Evolutionary conservation across 176 grass and related monocot species (phyloP).

Genomic region (Eleusine indica): DNA sequence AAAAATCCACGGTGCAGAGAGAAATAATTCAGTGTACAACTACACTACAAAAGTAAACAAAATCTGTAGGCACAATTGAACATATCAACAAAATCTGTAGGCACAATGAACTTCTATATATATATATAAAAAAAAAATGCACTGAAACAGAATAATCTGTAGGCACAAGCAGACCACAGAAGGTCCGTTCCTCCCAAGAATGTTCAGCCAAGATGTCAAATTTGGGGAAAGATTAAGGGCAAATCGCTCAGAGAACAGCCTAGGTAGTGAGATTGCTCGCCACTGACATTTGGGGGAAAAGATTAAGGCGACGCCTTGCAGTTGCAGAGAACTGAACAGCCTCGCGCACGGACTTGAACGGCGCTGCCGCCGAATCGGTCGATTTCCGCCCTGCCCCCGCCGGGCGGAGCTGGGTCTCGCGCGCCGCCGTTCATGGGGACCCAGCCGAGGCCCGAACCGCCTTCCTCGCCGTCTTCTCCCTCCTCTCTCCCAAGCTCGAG

Average conservation of each 20-base stretch:
- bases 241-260: neutral
- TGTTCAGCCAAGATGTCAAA: neutral
- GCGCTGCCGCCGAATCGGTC: constrained; percentile 50
- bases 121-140: too few species aligned
- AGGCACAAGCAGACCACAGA: neutral
- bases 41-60: neutral
- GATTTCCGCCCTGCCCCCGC: constrained; percentile 53
- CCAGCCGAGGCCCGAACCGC: too few species aligned
- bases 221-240: neutral
- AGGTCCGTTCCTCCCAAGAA: neutral
- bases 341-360: constrained; percentile 82
- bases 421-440: constrained; percentile 31
- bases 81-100: too few species aligned
- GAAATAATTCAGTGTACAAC: neutral
- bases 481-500: too few species aligned
- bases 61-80: neutral
- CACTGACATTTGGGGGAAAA: constrained; percentile 28
- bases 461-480: too few species aligned
- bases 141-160: neutral
- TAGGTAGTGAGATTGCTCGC: neutral
- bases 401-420: neutral
- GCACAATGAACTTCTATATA: neutral
- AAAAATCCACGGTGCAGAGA: neutral
- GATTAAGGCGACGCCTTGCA: too few species aligned
- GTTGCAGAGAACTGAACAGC: too few species aligned